A percentile compares a stretch with the other conserved stretches of the same genome.
phyloP scores from a whole-genome alignment of 2,329 filamentous ascomycete species.

The Diaporthe citri region DNA sequence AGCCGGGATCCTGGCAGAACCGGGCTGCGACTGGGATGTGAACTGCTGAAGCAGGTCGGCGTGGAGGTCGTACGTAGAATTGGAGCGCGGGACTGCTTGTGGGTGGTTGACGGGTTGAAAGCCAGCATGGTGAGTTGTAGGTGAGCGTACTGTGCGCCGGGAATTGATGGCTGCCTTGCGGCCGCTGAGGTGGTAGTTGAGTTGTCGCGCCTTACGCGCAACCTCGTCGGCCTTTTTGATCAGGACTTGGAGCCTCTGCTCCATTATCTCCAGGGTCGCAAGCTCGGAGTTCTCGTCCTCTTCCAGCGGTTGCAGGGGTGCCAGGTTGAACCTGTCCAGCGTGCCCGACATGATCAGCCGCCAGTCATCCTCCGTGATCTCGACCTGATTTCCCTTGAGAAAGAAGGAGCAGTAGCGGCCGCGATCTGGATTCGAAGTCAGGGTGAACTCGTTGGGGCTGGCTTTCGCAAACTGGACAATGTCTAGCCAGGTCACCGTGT shows the following conservation, averaged over 20 bases:
- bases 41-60: conserved; percentile 70
- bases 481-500: conserved; percentile 81
- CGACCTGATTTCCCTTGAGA: conserved; percentile 83
- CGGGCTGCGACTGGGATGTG: conserved; percentile 46
- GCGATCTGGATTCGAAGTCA: conserved; percentile 77
- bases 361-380: conserved; percentile 91
- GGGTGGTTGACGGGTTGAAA: conserved; percentile 52
- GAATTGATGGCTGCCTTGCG: conserved; percentile 79
- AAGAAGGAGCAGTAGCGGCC: conserved; percentile 83
- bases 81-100: conserved; percentile 47
- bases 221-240: conserved; percentile 86
- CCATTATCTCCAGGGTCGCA: conserved; percentile 85
- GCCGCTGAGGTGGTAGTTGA: conserved; percentile 84
- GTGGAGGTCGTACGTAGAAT: conserved; percentile 61
- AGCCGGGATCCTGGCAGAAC: conserved; percentile 43
- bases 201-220: conserved; percentile 72
- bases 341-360: conserved; percentile 85
- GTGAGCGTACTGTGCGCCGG: conserved; percentile 61
- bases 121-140: conserved; percentile 50
- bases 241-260: conserved; percentile 81
- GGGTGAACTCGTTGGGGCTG: conserved; percentile 81
- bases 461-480: conserved; percentile 86
- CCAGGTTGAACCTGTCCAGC: conserved; percentile 78
- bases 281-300: conserved; percentile 90
- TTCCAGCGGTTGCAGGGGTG: conserved; percentile 82